Evolutionary conservation across 2,329 filamentous ascomycete genomes (phyloP), one percentile per base, ranked within the genome.

Genomic region (Exutisphaerella laricina): DNA sequence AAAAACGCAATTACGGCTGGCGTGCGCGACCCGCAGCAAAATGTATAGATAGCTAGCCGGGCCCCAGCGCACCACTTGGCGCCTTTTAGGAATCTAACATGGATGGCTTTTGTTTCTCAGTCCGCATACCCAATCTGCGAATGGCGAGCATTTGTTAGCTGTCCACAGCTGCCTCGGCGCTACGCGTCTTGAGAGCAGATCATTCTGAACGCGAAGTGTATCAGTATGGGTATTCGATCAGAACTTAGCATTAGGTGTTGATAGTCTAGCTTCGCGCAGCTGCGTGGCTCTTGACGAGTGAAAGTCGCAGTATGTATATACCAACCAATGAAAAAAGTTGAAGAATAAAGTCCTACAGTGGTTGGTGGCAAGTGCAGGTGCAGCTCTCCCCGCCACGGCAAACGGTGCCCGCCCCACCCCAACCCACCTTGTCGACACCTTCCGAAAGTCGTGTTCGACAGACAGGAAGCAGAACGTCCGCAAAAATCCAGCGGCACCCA

Each of bases 101-200:
- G 32, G 40, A 32, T 30, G 16, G 32, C 12, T 14, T 18, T 33
- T 23, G 35, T 25, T 10, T 33, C 17, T 36, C 14, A 26, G 23
- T 20, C 33, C 35, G 35, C 35, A 44, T 44, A 44, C 41, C 41
- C 41, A 39, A 44, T 39, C 41, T 44, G 41, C 41, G 29, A 18
- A 41, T 26, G 30, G 22, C 13, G 37, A 3, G 21, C n/a, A 10
- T 28, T 16, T 35, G 10, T 8, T 26, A 26, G 16, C 37, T 9
- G 18, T 23, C 18, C 37, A 26, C 37, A 39, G 37, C 37, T 39
- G 37, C 25, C 25, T 25, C 14, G 35, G 21, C 7, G 37, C 23
- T 23, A 29, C n/a, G 23, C 17, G 20, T 30, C n/a, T 26, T 9
- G 25, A 28, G 16, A 39, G 34, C 37, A 39, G 37, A 39, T 39